These are phyloP conservation scores for Ananas comosus DNA, from an alignment of 176 grass and related monocot genomes.

Conservation along the genomic window DNA sequence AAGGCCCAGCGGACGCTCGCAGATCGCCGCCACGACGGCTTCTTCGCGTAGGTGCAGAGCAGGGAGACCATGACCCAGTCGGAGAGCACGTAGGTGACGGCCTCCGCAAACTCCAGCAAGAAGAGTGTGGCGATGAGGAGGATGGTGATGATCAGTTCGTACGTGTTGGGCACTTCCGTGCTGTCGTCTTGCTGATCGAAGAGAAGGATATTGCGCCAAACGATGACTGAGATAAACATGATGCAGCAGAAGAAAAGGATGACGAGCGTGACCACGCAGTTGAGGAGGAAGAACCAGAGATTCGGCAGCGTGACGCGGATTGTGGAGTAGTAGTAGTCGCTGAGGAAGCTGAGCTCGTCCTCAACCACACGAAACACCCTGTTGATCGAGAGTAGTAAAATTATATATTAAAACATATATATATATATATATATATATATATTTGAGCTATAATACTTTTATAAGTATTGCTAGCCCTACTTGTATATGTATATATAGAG, in stretches of 20 bases:
- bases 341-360: constrained; percentile 28
- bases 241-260: background rate
- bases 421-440: too few species aligned
- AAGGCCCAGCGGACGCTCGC: constrained; percentile 12
- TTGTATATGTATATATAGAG: too few species aligned
- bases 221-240: too few species aligned
- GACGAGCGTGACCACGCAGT: background rate
- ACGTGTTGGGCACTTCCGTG: too few species aligned
- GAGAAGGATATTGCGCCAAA: too few species aligned
- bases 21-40: background rate
- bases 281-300: background rate
- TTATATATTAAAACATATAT: too few species aligned
- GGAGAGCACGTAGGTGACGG: constrained; percentile 14
- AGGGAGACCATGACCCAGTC: constrained; percentile 40
- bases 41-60: constrained; percentile 17
- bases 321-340: constrained; percentile 29
- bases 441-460: too few species aligned
- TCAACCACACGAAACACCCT: constrained; percentile 21
- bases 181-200: background rate
- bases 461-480: too few species aligned
- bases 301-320: background rate
- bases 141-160: constrained; percentile 8
- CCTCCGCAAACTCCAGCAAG: constrained; percentile 21
- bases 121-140: constrained; percentile 8
- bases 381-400: background rate